These are phyloP conservation scores for Ceratobasidium papillatum DNA, from an alignment of 1,284 basidiomycete species.

Conservation along the genomic window DNA sequence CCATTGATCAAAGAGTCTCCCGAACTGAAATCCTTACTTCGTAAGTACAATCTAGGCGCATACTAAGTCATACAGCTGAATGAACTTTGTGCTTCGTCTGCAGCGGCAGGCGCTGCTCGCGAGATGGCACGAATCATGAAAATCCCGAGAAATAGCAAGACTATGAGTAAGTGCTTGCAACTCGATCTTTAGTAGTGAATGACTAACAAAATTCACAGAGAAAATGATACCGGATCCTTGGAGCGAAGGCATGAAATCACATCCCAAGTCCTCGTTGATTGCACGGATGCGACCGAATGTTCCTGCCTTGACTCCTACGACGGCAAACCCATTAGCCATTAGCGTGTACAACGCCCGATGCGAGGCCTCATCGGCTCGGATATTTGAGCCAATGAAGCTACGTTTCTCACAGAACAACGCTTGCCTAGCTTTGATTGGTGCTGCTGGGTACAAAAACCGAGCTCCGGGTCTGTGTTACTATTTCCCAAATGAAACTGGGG, in stretches of 20 bases:
- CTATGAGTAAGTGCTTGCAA: too few species aligned
- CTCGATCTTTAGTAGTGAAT: too few species aligned
- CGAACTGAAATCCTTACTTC: neutral
- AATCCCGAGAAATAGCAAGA: too few species aligned
- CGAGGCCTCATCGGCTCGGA: conserved; percentile 3
- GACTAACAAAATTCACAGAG: too few species aligned
- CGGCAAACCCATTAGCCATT: neutral
- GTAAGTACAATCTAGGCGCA: neutral
- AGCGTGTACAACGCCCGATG: conserved; percentile 24
- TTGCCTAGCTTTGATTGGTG: conserved; percentile 13
- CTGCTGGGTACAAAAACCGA: conserved; percentile 18
- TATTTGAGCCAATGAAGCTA: neutral
- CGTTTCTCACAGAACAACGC: neutral
- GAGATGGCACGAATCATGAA: too few species aligned
- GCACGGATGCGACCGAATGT: too few species aligned
- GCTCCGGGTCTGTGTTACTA: conserved; percentile 4
- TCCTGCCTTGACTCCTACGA: conserved; percentile 1
- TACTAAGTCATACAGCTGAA: too few species aligned
- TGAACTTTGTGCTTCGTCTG: too few species aligned
- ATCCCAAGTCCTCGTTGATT: conserved; percentile 24
- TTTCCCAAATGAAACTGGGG: neutral
- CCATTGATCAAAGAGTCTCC: conserved; percentile 9
- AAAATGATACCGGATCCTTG: neutral
- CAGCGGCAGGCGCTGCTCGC: too few species aligned
- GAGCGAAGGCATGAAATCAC: neutral